Evolutionary conservation across 345 rosid genomes (phyloP), one percentile per base, ranked within the genome.

Genomic region (Rubroshorea leprosula): DNA sequence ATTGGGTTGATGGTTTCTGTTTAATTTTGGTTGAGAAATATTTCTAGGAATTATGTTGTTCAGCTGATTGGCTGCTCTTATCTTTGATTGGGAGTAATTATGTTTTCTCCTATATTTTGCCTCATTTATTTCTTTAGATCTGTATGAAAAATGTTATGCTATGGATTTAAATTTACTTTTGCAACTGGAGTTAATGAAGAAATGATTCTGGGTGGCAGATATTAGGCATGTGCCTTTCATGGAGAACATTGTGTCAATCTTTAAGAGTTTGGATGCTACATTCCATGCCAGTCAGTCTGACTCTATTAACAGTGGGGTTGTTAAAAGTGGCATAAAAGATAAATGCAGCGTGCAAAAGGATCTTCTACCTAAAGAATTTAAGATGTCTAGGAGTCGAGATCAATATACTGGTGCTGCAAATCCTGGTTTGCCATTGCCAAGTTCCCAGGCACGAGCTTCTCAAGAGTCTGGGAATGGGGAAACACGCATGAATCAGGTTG

Each of bases 181-280:
- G 9, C 9, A 29, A 29, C 35, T 29, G 5, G 35, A 44, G 1
- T n/a, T 44, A 2, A 44, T 13, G 47, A n/a, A 10, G 18, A 44
- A n/a, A 44, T 14, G 18, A 17, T 20, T 49, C 3, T 61, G 55
- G 18, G 39, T 59, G 58, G 73, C 79, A 89, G 95, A 68, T 72
- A 15, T 72, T 41, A 82, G 89, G 67, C 64, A 65, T 18, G 53
- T 85, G 66, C 65, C 66, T 65, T 74, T 72, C 66, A 53, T 89
- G 60, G 89, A 80, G 54, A 84, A 64, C 72, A 60, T 89, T 45
- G 75, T 86, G 22, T 43, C 65, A 54, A 86, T 89, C 38, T 89
- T 77, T 64, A 80, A 70, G 77, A 80, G 80, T 64, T 64, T 86
- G 63, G 76, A 77, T 71, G 66, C 75, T 23, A 69, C 75, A 50